Evolutionary conservation across 192 early-diverging fungal species (phyloP).

Genomic region (Dissophora ornata): DNA sequence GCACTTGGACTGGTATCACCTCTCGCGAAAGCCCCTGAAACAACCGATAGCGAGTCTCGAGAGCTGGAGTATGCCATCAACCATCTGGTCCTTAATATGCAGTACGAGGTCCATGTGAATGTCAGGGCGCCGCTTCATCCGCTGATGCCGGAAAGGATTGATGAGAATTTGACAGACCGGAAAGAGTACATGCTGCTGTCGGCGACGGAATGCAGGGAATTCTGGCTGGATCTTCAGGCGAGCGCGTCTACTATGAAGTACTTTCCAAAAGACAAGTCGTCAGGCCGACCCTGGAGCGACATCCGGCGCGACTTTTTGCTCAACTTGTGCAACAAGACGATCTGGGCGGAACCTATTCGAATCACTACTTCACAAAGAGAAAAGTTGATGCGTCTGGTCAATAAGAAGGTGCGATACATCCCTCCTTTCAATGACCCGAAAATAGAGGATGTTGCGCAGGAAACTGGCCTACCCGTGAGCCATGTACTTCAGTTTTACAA

Average conservation of each 20-base stretch:
- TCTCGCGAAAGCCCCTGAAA: neutral
- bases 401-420: conserved; percentile 22
- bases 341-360: conserved; percentile 45
- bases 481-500: conserved; percentile 37
- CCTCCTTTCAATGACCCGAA: conserved; percentile 16
- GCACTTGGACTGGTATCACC: conserved; percentile 41
- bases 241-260: conserved; percentile 29
- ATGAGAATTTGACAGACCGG: conserved; percentile 6
- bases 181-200: conserved; percentile 29
- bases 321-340: conserved; percentile 33
- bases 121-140: conserved; percentile 29
- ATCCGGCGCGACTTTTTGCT: conserved; percentile 32
- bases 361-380: conserved; percentile 11
- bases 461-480: conserved; percentile 24
- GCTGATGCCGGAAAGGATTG: conserved; percentile 13
- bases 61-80: conserved; percentile 12
- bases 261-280: neutral
- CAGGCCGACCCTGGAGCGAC: conserved; percentile 14
- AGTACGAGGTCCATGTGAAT: conserved; percentile 28
- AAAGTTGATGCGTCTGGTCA: conserved; percentile 27
- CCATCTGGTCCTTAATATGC: conserved; percentile 47
- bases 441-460: conserved; percentile 11
- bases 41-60: too few species aligned
- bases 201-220: conserved; percentile 23
- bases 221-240: conserved; percentile 48